A percentile compares a stretch with the other conserved stretches of the same genome.
Conservation (phyloP, 2,329 filamentous ascomycete species). For the Sarocladium strictum region DNA sequence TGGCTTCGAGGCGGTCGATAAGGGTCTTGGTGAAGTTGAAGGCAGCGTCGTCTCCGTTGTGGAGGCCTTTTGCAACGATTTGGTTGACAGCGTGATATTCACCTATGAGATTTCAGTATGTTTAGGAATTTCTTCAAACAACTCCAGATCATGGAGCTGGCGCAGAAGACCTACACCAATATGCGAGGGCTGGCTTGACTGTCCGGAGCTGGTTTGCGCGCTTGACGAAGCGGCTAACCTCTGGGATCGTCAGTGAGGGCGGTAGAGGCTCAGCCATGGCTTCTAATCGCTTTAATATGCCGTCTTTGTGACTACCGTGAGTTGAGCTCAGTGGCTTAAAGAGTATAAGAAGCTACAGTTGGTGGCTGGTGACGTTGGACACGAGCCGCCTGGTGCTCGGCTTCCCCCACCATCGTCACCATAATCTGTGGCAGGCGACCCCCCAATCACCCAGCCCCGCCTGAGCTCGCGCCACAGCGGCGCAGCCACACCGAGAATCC, state of each 20-base stretch:
- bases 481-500: conserved; percentile 2
- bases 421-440: not conserved
- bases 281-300: no score
- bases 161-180: conserved; percentile 70
- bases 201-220: conserved; percentile 79
- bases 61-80: conserved; percentile 75
- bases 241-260: conserved; percentile 61
- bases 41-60: conserved; percentile 71
- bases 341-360: not conserved
- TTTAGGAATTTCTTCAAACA: no score
- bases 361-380: not conserved
- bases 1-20: conserved; percentile 81
- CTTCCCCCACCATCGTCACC: conserved; percentile 9
- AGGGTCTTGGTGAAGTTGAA: conserved; percentile 73
- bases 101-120: no score
- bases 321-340: not conserved
- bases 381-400: not conserved
- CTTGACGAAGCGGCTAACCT: conserved; percentile 77
- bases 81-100: conserved; percentile 92
- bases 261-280: conserved; percentile 58
- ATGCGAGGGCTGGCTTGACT: conserved; percentile 81
- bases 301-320: no score
- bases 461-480: conserved; percentile 21
- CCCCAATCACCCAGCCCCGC: conserved; percentile 11
- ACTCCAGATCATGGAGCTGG: not conserved